phyloP scores from a whole-genome alignment of 352 stramenopile genomes.

The Pythium apleroticum region DNA sequence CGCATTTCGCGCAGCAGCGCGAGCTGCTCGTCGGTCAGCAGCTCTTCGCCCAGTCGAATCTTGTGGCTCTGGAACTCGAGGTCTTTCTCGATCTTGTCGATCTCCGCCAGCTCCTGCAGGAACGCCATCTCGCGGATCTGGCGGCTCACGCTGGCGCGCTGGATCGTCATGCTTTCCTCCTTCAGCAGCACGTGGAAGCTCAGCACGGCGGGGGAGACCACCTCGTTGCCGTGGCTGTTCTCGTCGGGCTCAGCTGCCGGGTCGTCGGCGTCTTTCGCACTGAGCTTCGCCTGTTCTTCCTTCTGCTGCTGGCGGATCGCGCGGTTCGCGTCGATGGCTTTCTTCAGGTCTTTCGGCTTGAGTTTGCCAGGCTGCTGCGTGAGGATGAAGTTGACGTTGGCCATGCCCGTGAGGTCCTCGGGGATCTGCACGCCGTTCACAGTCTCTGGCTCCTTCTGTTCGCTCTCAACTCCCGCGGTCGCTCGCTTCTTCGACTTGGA shows the following conservation, averaged over 20 bases:
- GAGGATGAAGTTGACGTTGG: conserved; percentile 80
- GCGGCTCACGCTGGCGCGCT: conserved; percentile 40
- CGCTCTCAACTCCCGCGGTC: background rate
- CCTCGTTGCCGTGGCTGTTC: conserved; percentile 15
- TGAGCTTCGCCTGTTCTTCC: conserved; percentile 57
- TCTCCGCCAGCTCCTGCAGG: conserved; percentile 74
- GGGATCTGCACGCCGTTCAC: conserved; percentile 74
- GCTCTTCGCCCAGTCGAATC: conserved; percentile 53
- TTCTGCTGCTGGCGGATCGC: conserved; percentile 62
- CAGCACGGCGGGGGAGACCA: conserved; percentile 27
- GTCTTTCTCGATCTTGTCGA: conserved; percentile 72
- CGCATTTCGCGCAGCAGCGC: conserved; percentile 51
- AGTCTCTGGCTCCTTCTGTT: conserved; percentile 30
- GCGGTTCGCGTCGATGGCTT: conserved; percentile 80
- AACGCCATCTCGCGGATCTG: conserved; percentile 85
- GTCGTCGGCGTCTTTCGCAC: conserved; percentile 11
- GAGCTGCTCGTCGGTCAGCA: conserved; percentile 56
- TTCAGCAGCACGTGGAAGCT: conserved; percentile 54
- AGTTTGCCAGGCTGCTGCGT: conserved; percentile 89
- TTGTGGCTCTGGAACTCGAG: conserved; percentile 86
- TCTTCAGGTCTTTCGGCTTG: conserved; percentile 89
- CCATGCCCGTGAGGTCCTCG: conserved; percentile 47
- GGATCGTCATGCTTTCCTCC: conserved; percentile 46
- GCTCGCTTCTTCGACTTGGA: conserved; percentile 13
- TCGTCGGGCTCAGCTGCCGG: conserved; percentile 11